phyloP scores from a whole-genome alignment of 257 asterid genomes.

The Solanum sitiens region DNA sequence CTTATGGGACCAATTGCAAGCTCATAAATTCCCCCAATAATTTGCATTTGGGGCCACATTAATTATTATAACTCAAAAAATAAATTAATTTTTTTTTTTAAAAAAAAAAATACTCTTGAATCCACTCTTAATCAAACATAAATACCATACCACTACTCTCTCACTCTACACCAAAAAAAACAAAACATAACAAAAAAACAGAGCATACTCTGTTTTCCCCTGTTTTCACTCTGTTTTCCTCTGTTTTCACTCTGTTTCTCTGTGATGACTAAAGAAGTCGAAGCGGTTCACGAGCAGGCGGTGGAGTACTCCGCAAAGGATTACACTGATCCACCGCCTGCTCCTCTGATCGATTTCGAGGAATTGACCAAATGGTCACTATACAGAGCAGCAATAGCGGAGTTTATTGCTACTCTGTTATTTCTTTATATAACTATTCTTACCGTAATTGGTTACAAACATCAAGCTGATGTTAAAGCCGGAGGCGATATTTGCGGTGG shows the following conservation, averaged over 20 bases:
- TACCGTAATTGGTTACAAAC: conserved; percentile 56
- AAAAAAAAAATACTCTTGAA: neutral
- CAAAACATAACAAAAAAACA: neutral
- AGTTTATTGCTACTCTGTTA: conserved; percentile 71
- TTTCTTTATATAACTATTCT: conserved; percentile 52
- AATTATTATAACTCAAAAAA: neutral
- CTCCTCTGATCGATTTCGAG: conserved; percentile 39
- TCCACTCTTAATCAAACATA: conserved; percentile 15
- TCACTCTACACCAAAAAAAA: neutral
- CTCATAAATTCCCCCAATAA: conserved; percentile 1
- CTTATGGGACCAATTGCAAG: conserved; percentile 4
- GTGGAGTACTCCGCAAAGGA: conserved; percentile 54
- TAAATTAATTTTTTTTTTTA: neutral
- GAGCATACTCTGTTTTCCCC: neutral
- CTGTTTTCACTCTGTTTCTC: neutral
- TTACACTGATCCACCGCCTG: conserved; percentile 79
- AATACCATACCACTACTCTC: neutral
- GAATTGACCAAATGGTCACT: conserved; percentile 67
- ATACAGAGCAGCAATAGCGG: conserved; percentile 65
- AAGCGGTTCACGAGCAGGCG: conserved; percentile 20
- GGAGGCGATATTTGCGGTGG: conserved; percentile 55
- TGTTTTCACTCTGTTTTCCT: neutral
- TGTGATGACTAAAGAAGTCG: conserved; percentile 50
- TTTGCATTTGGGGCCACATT: neutral
- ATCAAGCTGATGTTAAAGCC: conserved; percentile 19